phyloP scores from a whole-genome alignment of 768 basidiomycete species.

The Suillus decipiens region DNA sequence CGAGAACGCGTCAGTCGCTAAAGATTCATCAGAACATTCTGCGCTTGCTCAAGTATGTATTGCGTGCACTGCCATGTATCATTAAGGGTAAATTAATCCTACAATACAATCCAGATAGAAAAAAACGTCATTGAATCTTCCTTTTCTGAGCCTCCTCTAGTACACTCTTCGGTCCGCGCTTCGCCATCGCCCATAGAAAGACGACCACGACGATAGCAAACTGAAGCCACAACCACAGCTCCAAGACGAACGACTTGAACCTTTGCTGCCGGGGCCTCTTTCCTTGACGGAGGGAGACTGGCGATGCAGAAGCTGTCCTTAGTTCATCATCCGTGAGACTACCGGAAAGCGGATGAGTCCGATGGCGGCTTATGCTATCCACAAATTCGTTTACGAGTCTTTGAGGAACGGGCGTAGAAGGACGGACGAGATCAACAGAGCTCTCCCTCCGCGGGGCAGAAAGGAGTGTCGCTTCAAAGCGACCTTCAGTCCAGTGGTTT shows the following conservation, averaged over 20 bases:
- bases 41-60: not conserved
- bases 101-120: constrained; percentile 9
- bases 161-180: constrained; percentile 71
- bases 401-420: constrained; percentile 39
- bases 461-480: constrained; percentile 44
- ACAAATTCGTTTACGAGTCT: constrained; percentile 47
- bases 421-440: constrained; percentile 23
- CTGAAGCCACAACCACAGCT: constrained; percentile 86
- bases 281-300: constrained; percentile 7
- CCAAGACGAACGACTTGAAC: constrained; percentile 53
- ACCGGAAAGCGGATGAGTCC: constrained; percentile 16
- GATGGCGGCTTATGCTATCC: constrained; percentile 37
- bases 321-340: constrained; percentile 10
- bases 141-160: constrained; percentile 46
- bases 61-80: not conserved
- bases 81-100: constrained; percentile 18
- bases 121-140: constrained; percentile 19
- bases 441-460: constrained; percentile 16
- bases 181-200: constrained; percentile 82
- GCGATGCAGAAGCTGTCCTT: constrained; percentile 8
- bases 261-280: constrained; percentile 33
- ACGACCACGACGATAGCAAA: constrained; percentile 73
- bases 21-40: not conserved
- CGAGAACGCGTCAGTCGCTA: not conserved
- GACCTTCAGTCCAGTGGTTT: constrained; percentile 57